Conservation (phyloP, 495 filamentous ascomycete genomes). For the Podospora didyma region DNA sequence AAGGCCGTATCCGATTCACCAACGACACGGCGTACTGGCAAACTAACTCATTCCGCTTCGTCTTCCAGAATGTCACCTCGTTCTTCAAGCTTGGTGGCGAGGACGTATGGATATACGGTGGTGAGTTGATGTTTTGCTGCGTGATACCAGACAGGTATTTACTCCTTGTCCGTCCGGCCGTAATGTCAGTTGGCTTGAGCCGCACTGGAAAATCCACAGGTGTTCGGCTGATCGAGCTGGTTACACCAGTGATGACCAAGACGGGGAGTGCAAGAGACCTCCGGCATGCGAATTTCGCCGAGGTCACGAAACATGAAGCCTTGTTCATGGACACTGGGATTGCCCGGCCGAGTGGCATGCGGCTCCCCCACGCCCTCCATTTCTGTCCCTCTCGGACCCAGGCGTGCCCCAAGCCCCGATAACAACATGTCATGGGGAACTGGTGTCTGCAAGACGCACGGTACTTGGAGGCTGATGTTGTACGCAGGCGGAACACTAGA, state of each 20-base stretch:
- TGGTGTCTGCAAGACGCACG: slow-evolving; percentile 14
- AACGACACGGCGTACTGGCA: slow-evolving; percentile 68
- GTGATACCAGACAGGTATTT: not conserved
- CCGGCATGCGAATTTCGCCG: not conserved
- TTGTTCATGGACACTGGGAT: not conserved
- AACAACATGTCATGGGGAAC: not conserved
- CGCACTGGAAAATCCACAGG: no score
- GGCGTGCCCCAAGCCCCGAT: not conserved
- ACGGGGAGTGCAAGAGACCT: not conserved
- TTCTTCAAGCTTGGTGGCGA: slow-evolving; percentile 68
- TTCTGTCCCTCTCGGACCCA: not conserved
- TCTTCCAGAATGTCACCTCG: slow-evolving; percentile 61
- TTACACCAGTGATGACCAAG: no score
- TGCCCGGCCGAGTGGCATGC: not conserved
- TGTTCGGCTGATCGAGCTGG: no score
- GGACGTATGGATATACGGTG: slow-evolving; percentile 62
- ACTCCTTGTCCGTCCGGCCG: slow-evolving; percentile 11
- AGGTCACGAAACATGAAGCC: not conserved
- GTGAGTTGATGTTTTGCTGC: slow-evolving; percentile 5
- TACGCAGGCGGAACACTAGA: slow-evolving; percentile 22
- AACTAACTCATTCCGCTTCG: slow-evolving; percentile 53
- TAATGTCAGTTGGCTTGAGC: slow-evolving; percentile 3
- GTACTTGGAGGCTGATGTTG: slow-evolving; percentile 13
- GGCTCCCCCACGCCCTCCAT: not conserved
- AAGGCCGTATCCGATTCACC: slow-evolving; percentile 42